A percentile compares a stretch with the other conserved stretches of the same genome.
phyloP scores from a whole-genome alignment of 108 stramenopile species.

The Hondaea fermentalgiana region DNA sequence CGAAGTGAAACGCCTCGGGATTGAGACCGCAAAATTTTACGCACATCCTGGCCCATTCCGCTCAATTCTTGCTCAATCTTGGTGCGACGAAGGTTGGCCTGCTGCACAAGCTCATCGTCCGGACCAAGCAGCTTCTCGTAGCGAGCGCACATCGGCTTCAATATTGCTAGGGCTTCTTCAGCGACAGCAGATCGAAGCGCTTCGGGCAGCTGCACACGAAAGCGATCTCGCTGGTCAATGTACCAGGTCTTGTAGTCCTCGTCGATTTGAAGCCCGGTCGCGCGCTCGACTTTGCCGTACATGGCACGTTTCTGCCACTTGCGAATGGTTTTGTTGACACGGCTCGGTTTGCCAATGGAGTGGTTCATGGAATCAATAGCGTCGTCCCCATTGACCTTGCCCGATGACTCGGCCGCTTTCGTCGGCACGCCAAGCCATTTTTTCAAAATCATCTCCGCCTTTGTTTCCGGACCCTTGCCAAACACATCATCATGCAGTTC shows the following conservation, averaged over 20 bases:
- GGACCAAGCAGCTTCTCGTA: constrained; percentile 9
- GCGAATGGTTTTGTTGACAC: background rate
- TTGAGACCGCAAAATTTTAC: background rate
- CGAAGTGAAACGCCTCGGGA: background rate
- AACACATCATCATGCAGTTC: too few relatives aligned
- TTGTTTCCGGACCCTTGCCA: background rate
- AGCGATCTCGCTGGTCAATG: background rate
- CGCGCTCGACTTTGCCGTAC: background rate
- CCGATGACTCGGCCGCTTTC: background rate
- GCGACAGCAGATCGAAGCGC: background rate
- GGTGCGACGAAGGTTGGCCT: background rate
- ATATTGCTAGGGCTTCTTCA: background rate
- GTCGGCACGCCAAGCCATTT: background rate
- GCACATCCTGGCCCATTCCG: background rate
- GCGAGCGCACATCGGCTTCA: background rate
- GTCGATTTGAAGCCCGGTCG: background rate
- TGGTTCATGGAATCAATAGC: too few relatives aligned
- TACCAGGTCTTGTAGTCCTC: background rate
- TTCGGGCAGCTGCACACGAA: background rate
- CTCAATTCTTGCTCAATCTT: background rate
- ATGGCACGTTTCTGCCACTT: background rate
- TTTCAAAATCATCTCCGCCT: background rate
- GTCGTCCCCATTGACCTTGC: too few relatives aligned
- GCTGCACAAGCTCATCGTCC: background rate
- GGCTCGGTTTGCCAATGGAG: too few relatives aligned